A percentile compares a stretch with the other conserved stretches of the same genome.
Evolutionary conservation across 768 basidiomycete genomes (phyloP).

Genomic region (Suillus placidus): DNA sequence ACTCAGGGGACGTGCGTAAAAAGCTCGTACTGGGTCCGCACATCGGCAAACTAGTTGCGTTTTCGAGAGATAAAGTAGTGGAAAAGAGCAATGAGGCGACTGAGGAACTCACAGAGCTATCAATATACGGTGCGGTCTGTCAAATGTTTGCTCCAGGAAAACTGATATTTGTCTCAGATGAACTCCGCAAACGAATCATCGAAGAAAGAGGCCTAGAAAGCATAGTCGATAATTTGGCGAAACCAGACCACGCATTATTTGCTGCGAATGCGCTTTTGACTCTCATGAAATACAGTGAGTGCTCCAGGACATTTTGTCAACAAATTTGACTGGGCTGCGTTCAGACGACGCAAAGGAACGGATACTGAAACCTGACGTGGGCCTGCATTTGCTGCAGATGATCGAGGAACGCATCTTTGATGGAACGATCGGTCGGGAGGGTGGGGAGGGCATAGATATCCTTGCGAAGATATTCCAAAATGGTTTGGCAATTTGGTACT

Average conservation of each 20-base stretch:
- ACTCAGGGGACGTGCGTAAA: not conserved
- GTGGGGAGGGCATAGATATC: not conserved
- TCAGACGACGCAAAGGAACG: not conserved
- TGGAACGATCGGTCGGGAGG: not conserved
- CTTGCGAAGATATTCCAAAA: not conserved
- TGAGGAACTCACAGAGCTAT: not conserved
- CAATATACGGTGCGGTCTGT: not conserved
- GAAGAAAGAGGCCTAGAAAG: not conserved
- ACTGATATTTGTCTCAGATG: not conserved
- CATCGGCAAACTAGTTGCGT: not conserved
- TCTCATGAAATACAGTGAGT: not conserved
- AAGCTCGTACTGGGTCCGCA: not conserved
- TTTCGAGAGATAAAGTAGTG: not conserved
- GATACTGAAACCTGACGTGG: not conserved
- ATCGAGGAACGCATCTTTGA: not conserved
- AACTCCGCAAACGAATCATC: not conserved
- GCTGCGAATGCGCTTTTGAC: not conserved
- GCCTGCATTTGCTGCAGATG: not conserved
- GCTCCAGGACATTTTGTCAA: not conserved
- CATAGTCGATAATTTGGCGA: not conserved
- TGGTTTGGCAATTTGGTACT: not conserved
- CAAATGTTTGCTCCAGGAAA: not conserved
- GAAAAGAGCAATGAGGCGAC: not conserved
- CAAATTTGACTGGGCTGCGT: not conserved
- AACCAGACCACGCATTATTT: not conserved